These are phyloP conservation scores for Fraxinus paxiana DNA, from an alignment of 305 asterid species.

Conservation along the genomic window DNA sequence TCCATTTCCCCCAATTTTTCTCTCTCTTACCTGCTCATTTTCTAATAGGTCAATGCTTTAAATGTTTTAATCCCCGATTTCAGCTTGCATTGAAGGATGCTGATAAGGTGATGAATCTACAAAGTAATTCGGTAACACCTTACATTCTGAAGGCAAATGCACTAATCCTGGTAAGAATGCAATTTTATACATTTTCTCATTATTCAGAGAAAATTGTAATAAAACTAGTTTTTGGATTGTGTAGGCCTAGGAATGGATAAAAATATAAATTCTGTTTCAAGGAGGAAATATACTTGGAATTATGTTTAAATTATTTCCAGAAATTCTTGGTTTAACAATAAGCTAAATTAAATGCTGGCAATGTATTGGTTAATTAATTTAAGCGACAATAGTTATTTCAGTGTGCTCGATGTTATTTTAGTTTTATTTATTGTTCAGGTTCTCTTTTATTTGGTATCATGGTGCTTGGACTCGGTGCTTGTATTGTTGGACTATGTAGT, in stretches of 20 bases:
- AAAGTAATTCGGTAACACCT: constrained; percentile 37
- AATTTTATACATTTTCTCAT: constrained; percentile 10
- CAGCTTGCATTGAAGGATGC: constrained; percentile 97
- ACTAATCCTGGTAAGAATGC: constrained; percentile 70
- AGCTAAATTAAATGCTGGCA: constrained; percentile 11
- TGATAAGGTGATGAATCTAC: constrained; percentile 66
- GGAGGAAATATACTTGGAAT: neutral
- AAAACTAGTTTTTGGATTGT: constrained; percentile 8
- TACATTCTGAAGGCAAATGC: constrained; percentile 84
- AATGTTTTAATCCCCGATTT: constrained; percentile 18
- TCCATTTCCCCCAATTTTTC: neutral
- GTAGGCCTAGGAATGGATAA: constrained; percentile 1
- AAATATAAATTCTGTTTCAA: neutral
- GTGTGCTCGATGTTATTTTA: neutral
- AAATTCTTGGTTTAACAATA: neutral
- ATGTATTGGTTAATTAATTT: neutral
- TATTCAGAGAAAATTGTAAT: neutral
- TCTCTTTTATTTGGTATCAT: constrained; percentile 7
- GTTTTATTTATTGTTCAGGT: constrained; percentile 1
- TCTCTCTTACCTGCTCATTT: constrained; percentile 1
- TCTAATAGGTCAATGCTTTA: constrained; percentile 12
- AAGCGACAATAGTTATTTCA: neutral
- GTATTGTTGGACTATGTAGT: neutral
- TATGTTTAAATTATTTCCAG: constrained; percentile 8
- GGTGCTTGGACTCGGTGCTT: constrained; percentile 16